Evolutionary conservation across 2,329 filamentous ascomycete species (phyloP).

Genomic region (Fusarium buxicola): DNA sequence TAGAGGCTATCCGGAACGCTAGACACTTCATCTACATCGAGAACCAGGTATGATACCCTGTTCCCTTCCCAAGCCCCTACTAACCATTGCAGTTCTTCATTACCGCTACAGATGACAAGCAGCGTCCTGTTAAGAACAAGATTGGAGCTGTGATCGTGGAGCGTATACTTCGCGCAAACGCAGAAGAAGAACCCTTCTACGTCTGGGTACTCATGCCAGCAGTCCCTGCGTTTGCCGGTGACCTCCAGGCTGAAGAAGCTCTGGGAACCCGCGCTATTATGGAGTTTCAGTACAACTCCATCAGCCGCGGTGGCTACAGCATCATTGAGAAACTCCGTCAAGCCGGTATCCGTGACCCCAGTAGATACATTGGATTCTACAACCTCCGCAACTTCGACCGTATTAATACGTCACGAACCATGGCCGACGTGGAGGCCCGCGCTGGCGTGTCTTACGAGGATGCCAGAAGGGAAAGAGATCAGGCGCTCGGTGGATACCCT

Average conservation of each 20-base stretch:
- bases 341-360: slow-evolving; percentile 76
- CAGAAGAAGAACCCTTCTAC: slow-evolving; percentile 74
- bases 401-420: slow-evolving; percentile 75
- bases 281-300: slow-evolving; percentile 87
- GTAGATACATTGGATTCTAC: slow-evolving; percentile 83
- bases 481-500: slow-evolving; percentile 62
- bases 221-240: slow-evolving; percentile 85
- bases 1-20: slow-evolving; percentile 74
- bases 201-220: slow-evolving; percentile 83
- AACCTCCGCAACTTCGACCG: slow-evolving; percentile 88
- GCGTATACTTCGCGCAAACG: slow-evolving; percentile 77
- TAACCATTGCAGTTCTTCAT: slow-evolving; percentile 75
- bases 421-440: slow-evolving; percentile 69
- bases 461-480: slow-evolving; percentile 73
- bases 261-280: slow-evolving; percentile 86
- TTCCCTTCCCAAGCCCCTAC: not conserved
- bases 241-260: slow-evolving; percentile 77
- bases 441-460: slow-evolving; percentile 76
- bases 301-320: slow-evolving; percentile 79
- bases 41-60: slow-evolving; percentile 64
- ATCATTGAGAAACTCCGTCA: slow-evolving; percentile 79
- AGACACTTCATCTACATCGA: slow-evolving; percentile 84
- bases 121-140: slow-evolving; percentile 79
- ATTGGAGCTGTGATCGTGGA: slow-evolving; percentile 84
- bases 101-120: slow-evolving; percentile 77